Base-by-base conservation (phyloP, 2,329 filamentous ascomycete genomes). In the Talaromyces albobiverticillius region DNA sequence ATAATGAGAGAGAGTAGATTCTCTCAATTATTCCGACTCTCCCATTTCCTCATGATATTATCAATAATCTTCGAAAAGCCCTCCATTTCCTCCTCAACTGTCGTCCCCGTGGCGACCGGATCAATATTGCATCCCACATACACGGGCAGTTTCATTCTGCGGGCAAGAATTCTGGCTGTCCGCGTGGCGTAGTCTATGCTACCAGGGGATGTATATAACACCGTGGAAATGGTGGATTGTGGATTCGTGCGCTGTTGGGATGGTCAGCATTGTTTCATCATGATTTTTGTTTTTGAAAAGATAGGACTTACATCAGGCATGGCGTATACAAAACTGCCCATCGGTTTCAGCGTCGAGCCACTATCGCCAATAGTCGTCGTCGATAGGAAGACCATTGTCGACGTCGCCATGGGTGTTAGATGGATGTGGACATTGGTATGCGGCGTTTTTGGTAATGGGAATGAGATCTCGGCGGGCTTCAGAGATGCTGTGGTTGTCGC, bases 291-390 rank as follows among this genome's bases (percentile, higher is more conserved):
- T n/a, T n/a, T n/a, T 38, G 3, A 38, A 38, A 38, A 38, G 34
- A 9, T 14, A 23, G 6, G 7, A 40, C 53, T 20, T 76, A 96
- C 94, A 74, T 96, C 88, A 14, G 94, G 93, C 69, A 99, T 83
- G 2, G 92, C 89, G 68, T 96, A 97, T 43, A 97, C 89, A 67
- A 97, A 93, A 47, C 90, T 96, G 3, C 94, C 93, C 72, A 97
- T 80, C 47, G 81, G 76, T 38, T 81, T 74, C 29, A 68, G 64
- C 18, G 43, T 43, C 16, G 43, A 36, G 34, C 56, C 49, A 13
- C 67, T 69, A 40, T 76, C 70, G 2, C 71, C 81, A 1, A 76
- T 65, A 2, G 76, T 73, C 7, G 79, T 80, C 0, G 79, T 83
- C 1, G 80, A 78, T 42, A 86, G 70, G 65, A 85, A 84, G 10